Percentiles rank a stretch among this genome's conserved stretches.
phyloP scores from a whole-genome alignment of 2,329 filamentous ascomycete species.

The Xylaria multiplex region DNA sequence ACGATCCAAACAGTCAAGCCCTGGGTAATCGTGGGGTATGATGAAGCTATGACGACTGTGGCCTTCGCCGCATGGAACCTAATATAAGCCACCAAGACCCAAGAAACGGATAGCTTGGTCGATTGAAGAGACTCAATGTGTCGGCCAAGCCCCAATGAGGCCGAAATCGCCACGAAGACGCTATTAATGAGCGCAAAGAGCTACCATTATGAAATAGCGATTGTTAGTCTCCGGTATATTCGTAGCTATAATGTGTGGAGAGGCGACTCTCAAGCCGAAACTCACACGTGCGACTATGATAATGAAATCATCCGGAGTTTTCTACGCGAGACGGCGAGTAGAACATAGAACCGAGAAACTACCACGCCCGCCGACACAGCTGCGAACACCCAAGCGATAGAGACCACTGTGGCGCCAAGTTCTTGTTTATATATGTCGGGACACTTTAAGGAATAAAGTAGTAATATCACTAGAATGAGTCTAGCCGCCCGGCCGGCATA shows the following conservation, averaged over 20 bases:
- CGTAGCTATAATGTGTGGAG: too few relatives aligned
- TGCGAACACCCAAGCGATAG: slow-evolving; percentile 4
- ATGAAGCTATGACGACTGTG: too few relatives aligned
- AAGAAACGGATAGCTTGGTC: too few relatives aligned
- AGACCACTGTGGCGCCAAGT: background rate
- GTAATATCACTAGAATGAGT: too few relatives aligned
- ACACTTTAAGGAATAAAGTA: background rate
- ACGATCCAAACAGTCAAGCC: too few relatives aligned
- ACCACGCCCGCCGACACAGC: background rate
- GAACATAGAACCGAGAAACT: slow-evolving; percentile 9
- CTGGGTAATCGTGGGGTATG: too few relatives aligned
- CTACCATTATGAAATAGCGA: too few relatives aligned
- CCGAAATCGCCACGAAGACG: background rate
- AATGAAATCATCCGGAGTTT: background rate
- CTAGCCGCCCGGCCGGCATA: too few relatives aligned
- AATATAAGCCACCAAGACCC: too few relatives aligned
- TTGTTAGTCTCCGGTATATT: too few relatives aligned
- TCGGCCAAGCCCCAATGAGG: slow-evolving; percentile 5
- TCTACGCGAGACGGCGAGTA: background rate
- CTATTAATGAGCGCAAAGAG: background rate
- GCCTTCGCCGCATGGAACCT: too few relatives aligned
- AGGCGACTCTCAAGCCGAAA: background rate
- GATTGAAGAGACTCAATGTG: background rate
- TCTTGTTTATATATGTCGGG: background rate
- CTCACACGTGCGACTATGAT: slow-evolving; percentile 1